Evolutionary conservation across 495 filamentous ascomycete species (phyloP), one percentile per base, ranked within the genome.

Genomic region (Collariella sp.): DNA sequence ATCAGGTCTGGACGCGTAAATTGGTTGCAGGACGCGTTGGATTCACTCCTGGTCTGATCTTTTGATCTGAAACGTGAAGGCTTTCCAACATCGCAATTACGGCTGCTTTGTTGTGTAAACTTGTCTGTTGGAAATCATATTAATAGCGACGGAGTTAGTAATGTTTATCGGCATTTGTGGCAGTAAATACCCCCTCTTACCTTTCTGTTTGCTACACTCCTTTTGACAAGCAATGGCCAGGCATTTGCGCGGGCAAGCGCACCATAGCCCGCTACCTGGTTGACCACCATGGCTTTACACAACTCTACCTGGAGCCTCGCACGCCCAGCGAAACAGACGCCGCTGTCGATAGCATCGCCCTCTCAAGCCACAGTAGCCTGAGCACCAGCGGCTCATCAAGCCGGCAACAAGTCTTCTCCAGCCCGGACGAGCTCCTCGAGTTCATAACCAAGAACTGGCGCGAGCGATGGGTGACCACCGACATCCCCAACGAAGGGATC

Each of bases 91-190:
- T n/a, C 5, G 26, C 26, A 5, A 31, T 31, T 31, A 31, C 26
- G 26, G 26, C 5, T 9, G 9, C 9, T 31, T 4, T 31, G 26
- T 31, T 31, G 26, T 31, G 26, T 31, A 9, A 9, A 31, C 26
- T 31, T 31, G 4, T 4, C 26, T 31, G 26, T 23, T 18, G 26
- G 40, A 34, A 40, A 18, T 11, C 23, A 29, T 7, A 22, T 3
- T 10, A 7, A 40, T 7, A 31, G 39, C n/a, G 22, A 23, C 22
- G 33, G 41, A 11, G 20, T 47, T 38, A 24, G 50, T 40, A 13
- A 97, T 96, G 91, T 80, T 98, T 20, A 88, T 98, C 55, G 91
- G 93, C 40, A 74, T 98, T 52, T 96, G 89, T 68, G 91, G 93
- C 69, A 84, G 90, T 89, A 77, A 70, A 64, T 50, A 40, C 54